Evolutionary conservation across 345 rosid genomes (phyloP).

Genomic region (Eutrema japonicum): DNA sequence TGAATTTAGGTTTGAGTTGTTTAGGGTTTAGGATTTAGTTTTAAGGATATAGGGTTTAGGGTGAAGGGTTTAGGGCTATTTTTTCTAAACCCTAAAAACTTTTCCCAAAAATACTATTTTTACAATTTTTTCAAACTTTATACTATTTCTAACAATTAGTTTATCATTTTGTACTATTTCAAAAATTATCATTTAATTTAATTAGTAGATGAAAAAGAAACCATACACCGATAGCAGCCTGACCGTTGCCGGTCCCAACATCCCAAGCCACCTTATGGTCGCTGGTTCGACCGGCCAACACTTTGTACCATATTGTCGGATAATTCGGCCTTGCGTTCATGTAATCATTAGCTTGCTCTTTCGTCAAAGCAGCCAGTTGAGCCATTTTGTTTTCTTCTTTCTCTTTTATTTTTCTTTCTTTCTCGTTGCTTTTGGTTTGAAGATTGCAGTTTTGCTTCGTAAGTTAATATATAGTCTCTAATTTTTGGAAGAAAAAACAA

Average conservation of each 20-base stretch:
- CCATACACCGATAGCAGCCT: conserved; percentile 42
- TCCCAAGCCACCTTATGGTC: conserved; percentile 42
- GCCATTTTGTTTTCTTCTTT: conserved; percentile 16
- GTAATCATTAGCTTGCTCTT: conserved; percentile 31
- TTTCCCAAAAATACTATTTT: too few relatives aligned
- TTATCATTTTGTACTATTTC: too few relatives aligned
- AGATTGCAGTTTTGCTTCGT: conserved; percentile 4
- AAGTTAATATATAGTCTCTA: neutral
- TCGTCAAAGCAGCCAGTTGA: conserved; percentile 37
- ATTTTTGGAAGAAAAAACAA: neutral
- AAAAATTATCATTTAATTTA: too few relatives aligned
- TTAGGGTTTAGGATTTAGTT: too few relatives aligned
- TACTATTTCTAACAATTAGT: too few relatives aligned
- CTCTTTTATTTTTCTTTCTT: neutral
- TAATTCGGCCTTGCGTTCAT: conserved; percentile 41
- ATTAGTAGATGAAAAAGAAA: conserved; percentile 8
- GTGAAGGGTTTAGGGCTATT: too few relatives aligned
- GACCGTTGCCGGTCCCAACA: conserved; percentile 45
- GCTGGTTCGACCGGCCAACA: conserved; percentile 22
- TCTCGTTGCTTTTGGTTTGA: conserved; percentile 5
- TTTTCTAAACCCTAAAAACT: too few relatives aligned
- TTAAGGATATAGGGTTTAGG: too few relatives aligned
- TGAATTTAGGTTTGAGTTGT: too few relatives aligned
- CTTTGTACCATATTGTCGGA: conserved; percentile 36
- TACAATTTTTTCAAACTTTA: too few relatives aligned